A percentile compares a stretch with the other conserved stretches of the same genome.
Conservation (phyloP, 306 rosid species). For the Ziziphus jujuba region DNA sequence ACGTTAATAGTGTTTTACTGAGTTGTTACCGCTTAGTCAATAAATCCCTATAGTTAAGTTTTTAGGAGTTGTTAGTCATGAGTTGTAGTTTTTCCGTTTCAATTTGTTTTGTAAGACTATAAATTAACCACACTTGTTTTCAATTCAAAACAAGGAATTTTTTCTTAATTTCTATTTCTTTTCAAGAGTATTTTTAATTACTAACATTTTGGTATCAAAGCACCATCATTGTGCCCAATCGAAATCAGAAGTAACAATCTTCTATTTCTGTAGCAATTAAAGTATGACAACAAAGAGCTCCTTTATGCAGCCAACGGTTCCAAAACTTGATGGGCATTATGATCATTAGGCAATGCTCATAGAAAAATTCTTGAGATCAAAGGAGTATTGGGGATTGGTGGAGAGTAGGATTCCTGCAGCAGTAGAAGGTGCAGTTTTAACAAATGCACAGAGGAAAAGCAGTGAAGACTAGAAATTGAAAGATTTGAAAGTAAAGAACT, state of each 20-base stretch:
- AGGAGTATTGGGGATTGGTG: neutral
- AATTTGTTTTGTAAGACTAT: too few relatives aligned
- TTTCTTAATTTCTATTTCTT: too few relatives aligned
- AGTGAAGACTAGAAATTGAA: neutral
- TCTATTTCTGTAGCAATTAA: neutral
- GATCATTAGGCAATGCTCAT: slow-evolving; percentile 9
- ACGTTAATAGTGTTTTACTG: too few relatives aligned
- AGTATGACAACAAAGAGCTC: neutral
- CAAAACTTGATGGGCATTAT: slow-evolving; percentile 5
- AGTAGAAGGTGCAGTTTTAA: neutral
- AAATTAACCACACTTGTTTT: too few relatives aligned
- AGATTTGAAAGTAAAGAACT: neutral
- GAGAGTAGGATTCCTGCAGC: slow-evolving; percentile 1
- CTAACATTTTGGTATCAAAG: neutral
- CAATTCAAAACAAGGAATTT: too few relatives aligned
- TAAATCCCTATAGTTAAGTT: too few relatives aligned
- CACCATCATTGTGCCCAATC: too few relatives aligned
- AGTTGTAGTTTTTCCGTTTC: too few relatives aligned
- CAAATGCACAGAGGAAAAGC: neutral
- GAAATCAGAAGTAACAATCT: neutral
- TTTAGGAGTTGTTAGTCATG: too few relatives aligned
- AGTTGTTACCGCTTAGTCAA: too few relatives aligned
- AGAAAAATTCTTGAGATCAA: neutral
- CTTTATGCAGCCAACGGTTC: neutral
- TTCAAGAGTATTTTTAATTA: too few relatives aligned